phyloP scores from a whole-genome alignment of 768 basidiomycete genomes.

The Lyophyllum shimeji region DNA sequence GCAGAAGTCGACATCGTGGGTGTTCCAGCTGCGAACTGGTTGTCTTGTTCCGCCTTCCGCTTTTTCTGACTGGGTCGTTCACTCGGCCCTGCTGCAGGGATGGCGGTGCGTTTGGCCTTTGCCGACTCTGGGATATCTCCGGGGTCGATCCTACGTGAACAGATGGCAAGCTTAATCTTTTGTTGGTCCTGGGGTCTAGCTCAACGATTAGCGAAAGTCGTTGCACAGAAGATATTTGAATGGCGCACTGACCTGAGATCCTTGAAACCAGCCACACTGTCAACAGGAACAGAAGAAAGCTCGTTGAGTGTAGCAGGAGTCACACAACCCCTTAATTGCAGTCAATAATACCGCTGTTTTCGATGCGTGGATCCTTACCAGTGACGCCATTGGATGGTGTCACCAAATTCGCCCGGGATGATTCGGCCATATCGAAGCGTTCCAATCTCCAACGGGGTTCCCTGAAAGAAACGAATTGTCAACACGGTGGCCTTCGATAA shows the following conservation, averaged over 20 bases:
- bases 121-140: slow-evolving; percentile 55
- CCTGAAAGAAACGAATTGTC: slow-evolving; percentile 24
- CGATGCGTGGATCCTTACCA: slow-evolving; percentile 45
- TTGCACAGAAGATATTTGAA: not conserved
- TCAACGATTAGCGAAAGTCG: not conserved
- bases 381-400: slow-evolving; percentile 74
- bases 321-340: slow-evolving; percentile 63
- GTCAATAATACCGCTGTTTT: slow-evolving; percentile 2
- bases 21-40: slow-evolving; percentile 13
- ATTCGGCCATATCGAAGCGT: slow-evolving; percentile 66
- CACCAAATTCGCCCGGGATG: slow-evolving; percentile 45
- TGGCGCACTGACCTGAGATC: slow-evolving; percentile 43
- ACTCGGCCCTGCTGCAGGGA: not conserved
- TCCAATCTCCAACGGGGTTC: slow-evolving; percentile 50
- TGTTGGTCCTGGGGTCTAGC: slow-evolving; percentile 53
- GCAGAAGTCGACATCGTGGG: not conserved
- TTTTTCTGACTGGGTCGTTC: slow-evolving; percentile 38
- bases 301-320: slow-evolving; percentile 53
- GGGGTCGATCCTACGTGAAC: slow-evolving; percentile 52
- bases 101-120: slow-evolving; percentile 10
- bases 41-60: slow-evolving; percentile 35
- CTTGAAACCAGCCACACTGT: slow-evolving; percentile 49
- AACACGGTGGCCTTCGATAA: not conserved
- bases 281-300: slow-evolving; percentile 44
- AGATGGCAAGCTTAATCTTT: slow-evolving; percentile 61